These are phyloP conservation scores for Tarenaya hassleriana DNA, from an alignment of 345 rosid species.

Conservation along the genomic window DNA sequence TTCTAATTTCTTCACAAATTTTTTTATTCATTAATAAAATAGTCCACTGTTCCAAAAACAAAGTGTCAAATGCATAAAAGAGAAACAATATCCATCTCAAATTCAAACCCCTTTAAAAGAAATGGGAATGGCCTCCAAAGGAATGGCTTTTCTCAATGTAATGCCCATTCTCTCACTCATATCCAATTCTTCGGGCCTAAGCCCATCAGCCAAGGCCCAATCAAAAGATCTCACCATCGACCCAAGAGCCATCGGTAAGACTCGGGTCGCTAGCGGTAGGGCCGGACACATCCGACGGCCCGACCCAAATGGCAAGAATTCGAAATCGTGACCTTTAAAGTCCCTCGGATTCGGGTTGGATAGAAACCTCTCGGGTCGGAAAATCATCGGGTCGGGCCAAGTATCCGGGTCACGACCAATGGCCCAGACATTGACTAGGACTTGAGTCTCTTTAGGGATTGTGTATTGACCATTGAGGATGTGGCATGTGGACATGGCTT, in stretches of 20 bases:
- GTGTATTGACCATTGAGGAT: constrained; percentile 36
- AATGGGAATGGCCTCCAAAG: constrained; percentile 52
- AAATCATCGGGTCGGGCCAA: constrained; percentile 49
- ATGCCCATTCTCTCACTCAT: constrained; percentile 66
- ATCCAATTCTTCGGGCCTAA: constrained; percentile 46
- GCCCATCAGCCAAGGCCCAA: constrained; percentile 47
- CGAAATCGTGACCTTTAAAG: constrained; percentile 59
- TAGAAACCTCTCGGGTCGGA: constrained; percentile 67
- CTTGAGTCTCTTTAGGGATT: constrained; percentile 67
- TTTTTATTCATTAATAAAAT: no score
- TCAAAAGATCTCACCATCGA: constrained; percentile 51
- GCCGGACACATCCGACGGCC: constrained; percentile 89
- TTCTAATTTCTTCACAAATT: no score
- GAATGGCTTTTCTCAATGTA: constrained; percentile 50
- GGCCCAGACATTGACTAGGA: constrained; percentile 62
- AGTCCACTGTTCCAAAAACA: no score
- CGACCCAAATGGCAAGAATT: constrained; percentile 76
- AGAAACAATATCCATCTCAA: no score
- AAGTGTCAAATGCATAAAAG: no score
- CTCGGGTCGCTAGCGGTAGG: constrained; percentile 53
- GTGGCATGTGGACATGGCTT: constrained; percentile 56
- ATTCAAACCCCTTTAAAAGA: constrained; percentile 26
- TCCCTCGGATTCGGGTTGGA: constrained; percentile 34
- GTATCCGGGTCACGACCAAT: constrained; percentile 60
- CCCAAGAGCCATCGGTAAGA: constrained; percentile 61